Evolutionary conservation across 805 yeast species (phyloP), one percentile per base, ranked within the genome.

Genomic region (Komagataella mondaviorum): DNA sequence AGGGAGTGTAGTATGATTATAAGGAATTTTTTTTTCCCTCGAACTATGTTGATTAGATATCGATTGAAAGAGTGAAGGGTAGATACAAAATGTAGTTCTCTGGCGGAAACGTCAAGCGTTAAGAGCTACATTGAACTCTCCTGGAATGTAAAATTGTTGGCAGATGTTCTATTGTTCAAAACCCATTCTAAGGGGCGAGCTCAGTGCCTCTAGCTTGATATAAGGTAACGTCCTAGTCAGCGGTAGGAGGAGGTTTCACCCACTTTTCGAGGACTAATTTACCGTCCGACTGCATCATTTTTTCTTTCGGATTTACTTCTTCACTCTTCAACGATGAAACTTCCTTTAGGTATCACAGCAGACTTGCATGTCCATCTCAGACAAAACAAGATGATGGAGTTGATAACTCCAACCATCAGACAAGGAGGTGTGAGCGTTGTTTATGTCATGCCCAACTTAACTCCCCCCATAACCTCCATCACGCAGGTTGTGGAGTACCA

Each of bases 361-460:
- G 99, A 93, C 66, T 81, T 88, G 77, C 99, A 93, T 62, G 98
- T 93, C 49, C 99, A 93, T 64, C 78, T 93, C 44, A 85, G 99
- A 61, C 96, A 91, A 54, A 97, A 96, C 1, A 73, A 75, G 6
- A 90, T 93, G 97, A 88, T 89, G 85, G 84, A 86, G 58, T 76
- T 88, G 44, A 87, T 90, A 45, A 77, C 96, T 0, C 99, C 99
- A 6, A 85, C 96, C 0, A 86, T 93, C 16, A 78, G 81, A 59
- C 79, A 82, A 54, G 99, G 99, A 48, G 99, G 99, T 55, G 73
- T 86, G 12, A 84, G 96, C 4, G 81, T 89, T 48, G 96, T 95
- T 1, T 93, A 88, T 62, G 79, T 93, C 54, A 93, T 93, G 99
- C 99, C 99, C 43, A 93, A 93, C 66, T 70, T 93, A 56, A 87